Evolutionary conservation across 257 asterid genomes (phyloP).

Genomic region (Echites panduratus): DNA sequence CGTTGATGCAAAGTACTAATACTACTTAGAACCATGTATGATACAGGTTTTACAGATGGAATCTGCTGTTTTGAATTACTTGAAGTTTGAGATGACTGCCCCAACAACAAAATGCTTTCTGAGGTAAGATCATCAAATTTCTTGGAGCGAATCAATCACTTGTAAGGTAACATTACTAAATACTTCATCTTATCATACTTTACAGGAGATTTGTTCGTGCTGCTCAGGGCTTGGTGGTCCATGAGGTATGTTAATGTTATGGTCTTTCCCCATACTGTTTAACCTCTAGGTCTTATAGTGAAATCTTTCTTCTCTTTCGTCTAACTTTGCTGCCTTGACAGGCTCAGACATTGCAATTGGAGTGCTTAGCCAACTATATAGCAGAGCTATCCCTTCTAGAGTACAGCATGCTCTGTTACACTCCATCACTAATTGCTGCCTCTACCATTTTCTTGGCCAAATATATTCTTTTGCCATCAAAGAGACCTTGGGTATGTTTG

Average conservation of each 20-base stretch:
- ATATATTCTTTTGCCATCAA: slow-evolving; percentile 30
- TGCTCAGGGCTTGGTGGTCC: slow-evolving; percentile 54
- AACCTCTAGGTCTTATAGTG: no score
- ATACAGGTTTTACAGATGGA: slow-evolving; percentile 84
- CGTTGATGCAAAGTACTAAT: neutral
- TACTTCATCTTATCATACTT: slow-evolving; percentile 6
- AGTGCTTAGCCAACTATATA: slow-evolving; percentile 49
- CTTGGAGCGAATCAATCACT: neutral
- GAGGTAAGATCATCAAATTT: slow-evolving; percentile 37
- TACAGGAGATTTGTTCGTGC: slow-evolving; percentile 81
- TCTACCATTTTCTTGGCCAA: slow-evolving; percentile 50
- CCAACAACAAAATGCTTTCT: slow-evolving; percentile 76
- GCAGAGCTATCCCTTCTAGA: slow-evolving; percentile 51
- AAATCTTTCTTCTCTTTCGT: neutral
- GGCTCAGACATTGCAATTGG: slow-evolving; percentile 62
- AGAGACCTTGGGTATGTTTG: slow-evolving; percentile 56
- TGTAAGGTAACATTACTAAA: neutral
- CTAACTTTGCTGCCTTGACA: neutral
- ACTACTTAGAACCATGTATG: slow-evolving; percentile 10
- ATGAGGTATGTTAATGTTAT: slow-evolving; percentile 45
- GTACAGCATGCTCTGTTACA: slow-evolving; percentile 39
- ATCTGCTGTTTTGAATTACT: slow-evolving; percentile 57
- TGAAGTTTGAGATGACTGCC: slow-evolving; percentile 94
- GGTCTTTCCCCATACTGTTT: neutral
- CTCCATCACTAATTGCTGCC: slow-evolving; percentile 49